Evolutionary conservation across 352 stramenopile species (phyloP).

Genomic region (Bremia lactucae): DNA sequence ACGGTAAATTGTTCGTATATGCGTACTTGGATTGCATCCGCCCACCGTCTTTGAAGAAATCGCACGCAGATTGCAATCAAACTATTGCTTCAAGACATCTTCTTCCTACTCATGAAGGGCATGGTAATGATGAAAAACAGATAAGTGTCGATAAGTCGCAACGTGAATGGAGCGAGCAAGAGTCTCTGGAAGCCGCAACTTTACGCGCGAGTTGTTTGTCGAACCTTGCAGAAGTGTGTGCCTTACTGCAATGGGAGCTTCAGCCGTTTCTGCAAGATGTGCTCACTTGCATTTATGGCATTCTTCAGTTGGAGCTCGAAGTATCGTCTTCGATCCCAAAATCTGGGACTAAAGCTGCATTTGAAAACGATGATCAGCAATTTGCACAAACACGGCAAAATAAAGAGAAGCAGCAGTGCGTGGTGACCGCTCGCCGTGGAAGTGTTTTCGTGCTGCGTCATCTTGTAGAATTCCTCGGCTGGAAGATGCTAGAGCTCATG

Average conservation of each 20-base stretch:
- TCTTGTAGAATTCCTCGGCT: conserved; percentile 63
- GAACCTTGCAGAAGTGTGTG: conserved; percentile 80
- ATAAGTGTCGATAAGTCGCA: not conserved
- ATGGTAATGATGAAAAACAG: conserved; percentile 2
- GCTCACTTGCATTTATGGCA: conserved; percentile 68
- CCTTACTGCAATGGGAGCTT: conserved; percentile 59
- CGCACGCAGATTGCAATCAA: conserved; percentile 4
- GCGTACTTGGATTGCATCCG: conserved; percentile 74
- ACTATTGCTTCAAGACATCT: conserved; percentile 20
- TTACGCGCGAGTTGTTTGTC: conserved; percentile 76
- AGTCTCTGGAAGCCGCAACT: conserved; percentile 39
- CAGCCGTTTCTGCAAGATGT: conserved; percentile 64
- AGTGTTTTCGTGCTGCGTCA: conserved; percentile 72
- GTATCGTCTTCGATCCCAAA: conserved; percentile 6
- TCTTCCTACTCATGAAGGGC: conserved; percentile 51
- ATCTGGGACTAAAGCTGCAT: not conserved
- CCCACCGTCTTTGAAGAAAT: conserved; percentile 12
- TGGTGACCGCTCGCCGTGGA: conserved; percentile 56
- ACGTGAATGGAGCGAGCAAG: conserved; percentile 3
- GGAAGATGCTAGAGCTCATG: conserved; percentile 64
- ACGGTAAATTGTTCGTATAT: conserved; percentile 67
- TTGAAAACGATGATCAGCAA: conserved; percentile 8
- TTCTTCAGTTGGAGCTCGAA: conserved; percentile 64
- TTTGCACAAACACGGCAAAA: conserved; percentile 8
- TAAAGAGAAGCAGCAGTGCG: conserved; percentile 21